Evolutionary conservation across 1,284 basidiomycete genomes (phyloP).

Genomic region (Leccinum subfulvum): DNA sequence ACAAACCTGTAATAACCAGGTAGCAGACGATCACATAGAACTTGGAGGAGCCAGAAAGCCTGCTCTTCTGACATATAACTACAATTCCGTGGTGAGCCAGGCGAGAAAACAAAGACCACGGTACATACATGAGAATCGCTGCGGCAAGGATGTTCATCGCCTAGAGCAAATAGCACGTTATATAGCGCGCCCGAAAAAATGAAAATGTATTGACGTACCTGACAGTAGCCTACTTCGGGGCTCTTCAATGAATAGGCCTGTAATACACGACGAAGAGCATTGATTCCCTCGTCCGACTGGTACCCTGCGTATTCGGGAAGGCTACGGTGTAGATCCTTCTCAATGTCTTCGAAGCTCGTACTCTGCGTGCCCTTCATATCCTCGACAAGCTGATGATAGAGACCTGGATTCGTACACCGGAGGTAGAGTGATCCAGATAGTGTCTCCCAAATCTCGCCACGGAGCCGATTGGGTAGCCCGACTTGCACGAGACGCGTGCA

Average conservation of each 20-base stretch:
- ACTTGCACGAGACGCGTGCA: constrained; percentile 97
- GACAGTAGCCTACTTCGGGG: constrained; percentile 88
- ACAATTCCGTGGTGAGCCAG: constrained; percentile 19
- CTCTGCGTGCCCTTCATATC: constrained; percentile 81
- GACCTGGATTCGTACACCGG: constrained; percentile 84
- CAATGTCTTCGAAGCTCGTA: constrained; percentile 96
- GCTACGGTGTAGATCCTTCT: constrained; percentile 96
- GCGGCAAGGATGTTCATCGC: constrained; percentile 94
- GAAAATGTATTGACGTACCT: constrained; percentile 42
- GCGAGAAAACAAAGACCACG: not conserved
- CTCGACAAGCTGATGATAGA: constrained; percentile 78
- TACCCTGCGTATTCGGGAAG: constrained; percentile 95
- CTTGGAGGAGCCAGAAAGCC: constrained; percentile 96
- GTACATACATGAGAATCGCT: constrained; percentile 81
- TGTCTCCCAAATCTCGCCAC: constrained; percentile 99
- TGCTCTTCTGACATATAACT: constrained; percentile 99
- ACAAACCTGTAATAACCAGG: constrained; percentile 95
- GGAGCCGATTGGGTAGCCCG: constrained; percentile 90
- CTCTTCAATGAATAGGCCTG: constrained; percentile 98
- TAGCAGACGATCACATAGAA: constrained; percentile 90
- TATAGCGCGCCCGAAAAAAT: constrained; percentile 12
- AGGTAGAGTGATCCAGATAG: constrained; percentile 93
- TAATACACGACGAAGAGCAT: constrained; percentile 83
- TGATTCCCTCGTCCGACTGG: constrained; percentile 84
- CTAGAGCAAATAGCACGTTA: constrained; percentile 40